phyloP scores from a whole-genome alignment of 441 rosid genomes.

The Codiaeum variegatum region DNA sequence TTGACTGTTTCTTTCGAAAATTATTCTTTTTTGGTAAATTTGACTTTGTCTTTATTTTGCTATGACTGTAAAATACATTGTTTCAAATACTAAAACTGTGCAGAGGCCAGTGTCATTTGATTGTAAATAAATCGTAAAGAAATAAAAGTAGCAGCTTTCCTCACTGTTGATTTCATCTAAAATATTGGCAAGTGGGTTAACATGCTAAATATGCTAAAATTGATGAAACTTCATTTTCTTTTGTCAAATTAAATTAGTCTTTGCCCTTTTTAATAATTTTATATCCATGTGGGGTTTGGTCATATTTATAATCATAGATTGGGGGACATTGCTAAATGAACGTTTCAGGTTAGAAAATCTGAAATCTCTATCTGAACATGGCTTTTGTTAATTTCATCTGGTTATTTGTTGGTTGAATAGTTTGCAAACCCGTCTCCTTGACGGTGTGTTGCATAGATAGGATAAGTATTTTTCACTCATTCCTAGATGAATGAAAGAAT shows the following conservation, averaged over 20 bases:
- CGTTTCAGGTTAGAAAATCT: background rate
- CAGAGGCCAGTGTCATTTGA: background rate
- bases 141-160: background rate
- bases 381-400: background rate
- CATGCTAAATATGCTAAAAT: too few relatives aligned
- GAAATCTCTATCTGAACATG: background rate
- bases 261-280: background rate
- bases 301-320: background rate
- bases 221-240: background rate
- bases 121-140: background rate
- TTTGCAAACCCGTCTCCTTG: background rate
- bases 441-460: background rate
- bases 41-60: background rate
- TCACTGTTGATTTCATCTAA: background rate
- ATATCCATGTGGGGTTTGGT: background rate
- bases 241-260: background rate
- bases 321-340: background rate
- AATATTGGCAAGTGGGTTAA: background rate
- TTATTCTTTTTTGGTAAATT: conserved; percentile 6
- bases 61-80: background rate
- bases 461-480: background rate
- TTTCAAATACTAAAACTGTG: background rate
- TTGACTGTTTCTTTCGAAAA: conserved; percentile 13
- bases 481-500: background rate
- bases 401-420: background rate